A percentile compares a stretch with the other conserved stretches of the same genome.
These are phyloP conservation scores for Aaosphaeria arxii DNA, from an alignment of 2,329 filamentous ascomycete species.

Conservation along the genomic window DNA sequence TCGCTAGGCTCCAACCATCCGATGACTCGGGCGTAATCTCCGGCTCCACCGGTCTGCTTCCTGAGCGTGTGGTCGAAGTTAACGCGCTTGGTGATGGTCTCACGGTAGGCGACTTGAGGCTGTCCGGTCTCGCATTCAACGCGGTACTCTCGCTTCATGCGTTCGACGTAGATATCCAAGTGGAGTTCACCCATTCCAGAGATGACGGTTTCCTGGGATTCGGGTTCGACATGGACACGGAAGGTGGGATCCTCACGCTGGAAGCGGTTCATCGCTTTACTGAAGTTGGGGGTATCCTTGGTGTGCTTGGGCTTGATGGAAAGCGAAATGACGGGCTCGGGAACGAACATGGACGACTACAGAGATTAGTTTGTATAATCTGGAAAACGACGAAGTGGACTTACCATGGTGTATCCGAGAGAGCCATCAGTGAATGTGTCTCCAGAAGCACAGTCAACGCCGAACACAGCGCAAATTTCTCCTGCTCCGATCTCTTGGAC, in stretches of 20 bases:
- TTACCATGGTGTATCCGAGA: constrained; percentile 82
- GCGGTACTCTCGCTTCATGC: constrained; percentile 93
- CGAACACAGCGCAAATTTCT: constrained; percentile 98
- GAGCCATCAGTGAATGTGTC: constrained; percentile 96
- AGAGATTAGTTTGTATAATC: constrained; percentile 1
- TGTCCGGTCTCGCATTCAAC: constrained; percentile 95
- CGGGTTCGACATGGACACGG: constrained; percentile 85
- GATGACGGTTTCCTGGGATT: constrained; percentile 96
- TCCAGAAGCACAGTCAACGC: constrained; percentile 94
- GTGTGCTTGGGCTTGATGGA: constrained; percentile 95
- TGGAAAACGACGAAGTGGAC: constrained; percentile 3
- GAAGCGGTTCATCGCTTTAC: constrained; percentile 98
- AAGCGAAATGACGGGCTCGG: constrained; percentile 95
- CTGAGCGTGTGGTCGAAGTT: constrained; percentile 92
- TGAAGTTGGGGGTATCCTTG: constrained; percentile 91
- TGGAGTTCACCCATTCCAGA: constrained; percentile 98
- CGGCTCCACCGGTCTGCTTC: constrained; percentile 92
- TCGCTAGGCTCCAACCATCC: constrained; percentile 88
- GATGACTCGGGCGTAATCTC: constrained; percentile 89
- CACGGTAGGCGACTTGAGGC: constrained; percentile 94
- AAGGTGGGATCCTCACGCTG: constrained; percentile 98
- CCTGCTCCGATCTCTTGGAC: constrained; percentile 88
- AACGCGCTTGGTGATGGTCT: constrained; percentile 78
- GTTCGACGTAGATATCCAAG: constrained; percentile 95
- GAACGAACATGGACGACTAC: constrained; percentile 88